Evolutionary conservation across 2,329 filamentous ascomycete species (phyloP).

Genomic region (Paracoccidioides lutzii): DNA sequence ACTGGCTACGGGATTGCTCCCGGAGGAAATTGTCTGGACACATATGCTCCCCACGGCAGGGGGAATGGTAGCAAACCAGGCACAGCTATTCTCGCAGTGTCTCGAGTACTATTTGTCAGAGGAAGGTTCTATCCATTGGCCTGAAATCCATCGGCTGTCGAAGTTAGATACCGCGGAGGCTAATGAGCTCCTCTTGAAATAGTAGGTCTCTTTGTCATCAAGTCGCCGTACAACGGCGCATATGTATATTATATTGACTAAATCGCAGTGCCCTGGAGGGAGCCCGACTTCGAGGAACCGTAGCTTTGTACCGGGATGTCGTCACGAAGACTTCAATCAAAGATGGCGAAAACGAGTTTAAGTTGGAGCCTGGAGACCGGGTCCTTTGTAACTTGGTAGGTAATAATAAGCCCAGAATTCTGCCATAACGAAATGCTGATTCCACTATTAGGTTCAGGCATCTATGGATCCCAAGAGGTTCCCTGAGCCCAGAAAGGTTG

Average conservation of each 20-base stretch:
- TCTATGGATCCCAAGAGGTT: constrained; percentile 29
- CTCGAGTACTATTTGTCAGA: constrained; percentile 44
- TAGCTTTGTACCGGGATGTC: constrained; percentile 26
- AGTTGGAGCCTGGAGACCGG: constrained; percentile 24
- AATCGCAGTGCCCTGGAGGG: constrained; percentile 29
- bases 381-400: constrained; percentile 29
- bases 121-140: constrained; percentile 36
- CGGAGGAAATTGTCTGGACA: constrained; percentile 42
- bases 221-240: neutral
- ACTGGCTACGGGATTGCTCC: constrained; percentile 33
- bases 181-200: constrained; percentile 39
- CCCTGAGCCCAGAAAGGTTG: constrained; percentile 29
- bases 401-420: constrained; percentile 49
- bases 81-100: constrained; percentile 44
- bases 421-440: constrained; percentile 18
- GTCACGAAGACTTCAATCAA: constrained; percentile 22
- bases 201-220: constrained; percentile 23
- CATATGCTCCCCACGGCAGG: constrained; percentile 46
- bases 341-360: constrained; percentile 22
- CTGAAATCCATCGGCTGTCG: constrained; percentile 37
- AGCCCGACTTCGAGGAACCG: constrained; percentile 26
- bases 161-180: constrained; percentile 31
- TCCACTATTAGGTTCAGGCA: constrained; percentile 25
- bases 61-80: constrained; percentile 45
- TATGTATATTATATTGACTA: constrained; percentile 1